Evolutionary conservation across 768 basidiomycete species (phyloP), one percentile per base, ranked within the genome.

Genomic region (Clitopilus passeckerianus): DNA sequence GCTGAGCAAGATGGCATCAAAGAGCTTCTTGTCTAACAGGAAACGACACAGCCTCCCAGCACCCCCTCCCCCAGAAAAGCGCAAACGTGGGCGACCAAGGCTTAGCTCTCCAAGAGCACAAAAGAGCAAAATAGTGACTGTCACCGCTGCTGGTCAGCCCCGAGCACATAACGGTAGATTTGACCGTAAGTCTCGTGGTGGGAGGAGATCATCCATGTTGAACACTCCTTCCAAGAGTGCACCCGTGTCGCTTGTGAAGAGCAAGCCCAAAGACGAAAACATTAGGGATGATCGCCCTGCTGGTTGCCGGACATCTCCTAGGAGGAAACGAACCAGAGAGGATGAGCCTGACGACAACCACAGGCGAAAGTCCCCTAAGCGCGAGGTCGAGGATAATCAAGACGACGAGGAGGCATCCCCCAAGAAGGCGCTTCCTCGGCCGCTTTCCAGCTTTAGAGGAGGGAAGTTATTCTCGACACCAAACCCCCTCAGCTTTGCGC

Each of bases 161-260:
- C 78, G 87, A 59, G 81, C 84, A 56, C 72, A 71, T 16, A 87
- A 89, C 62, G 87, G 87, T 44, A 77, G 86, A 16, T 89, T 90
- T 63, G 86, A 86, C 34, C 85, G 81, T 74, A 87, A 88, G 68
- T 75, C 73, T 34, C 73, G 72, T 65, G 76, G 72, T 58, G 66
- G 74, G 60, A 74, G 77, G 65, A 78, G 70, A 67, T 68, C 59
- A 14, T 57, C 41, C 16, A 41, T 44, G 46, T 18, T 59, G 44
- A 56, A 50, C 18, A 14, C 41, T 23, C 33, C 37, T 37, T 56
- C 46, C 22, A 50, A 50, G 20, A 50, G 54, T 35, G 57, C 59
- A 12, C 61, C 64, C 6, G 66, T 72, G 20, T 71, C 77, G 15
- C 75, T 78, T 18, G 75, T 72, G 46, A 81, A 75, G 64, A 71